phyloP scores from a whole-genome alignment of 106 monocot genomes.

The Alisma plantagoaquatica region DNA sequence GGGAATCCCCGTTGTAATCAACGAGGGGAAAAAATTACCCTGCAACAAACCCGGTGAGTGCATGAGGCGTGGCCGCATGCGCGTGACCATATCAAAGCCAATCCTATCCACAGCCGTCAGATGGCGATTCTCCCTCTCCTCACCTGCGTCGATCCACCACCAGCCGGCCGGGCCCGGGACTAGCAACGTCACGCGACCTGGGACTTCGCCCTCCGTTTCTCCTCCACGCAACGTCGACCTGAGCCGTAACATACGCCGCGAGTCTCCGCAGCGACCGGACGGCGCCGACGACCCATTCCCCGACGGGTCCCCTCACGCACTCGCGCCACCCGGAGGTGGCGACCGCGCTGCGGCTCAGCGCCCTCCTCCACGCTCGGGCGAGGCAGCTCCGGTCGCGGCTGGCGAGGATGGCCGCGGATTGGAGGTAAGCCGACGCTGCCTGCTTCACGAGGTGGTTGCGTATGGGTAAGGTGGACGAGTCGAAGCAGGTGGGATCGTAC shows the following conservation, averaged over 20 bases:
- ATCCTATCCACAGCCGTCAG: no score
- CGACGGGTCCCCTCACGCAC: slow-evolving; percentile 2
- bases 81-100: no score
- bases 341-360: background rate
- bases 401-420: slow-evolving; percentile 37
- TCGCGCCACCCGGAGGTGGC: slow-evolving; percentile 8
- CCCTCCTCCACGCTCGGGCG: slow-evolving; percentile 19
- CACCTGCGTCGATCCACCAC: no score
- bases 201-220: background rate
- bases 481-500: background rate
- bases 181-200: slow-evolving; percentile 2
- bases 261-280: slow-evolving; percentile 2
- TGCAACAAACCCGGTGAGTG: no score
- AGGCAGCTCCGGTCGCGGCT: slow-evolving; percentile 33
- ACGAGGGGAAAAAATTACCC: no score
- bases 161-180: no score
- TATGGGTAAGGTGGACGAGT: slow-evolving; percentile 34
- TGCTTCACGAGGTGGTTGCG: slow-evolving; percentile 58
- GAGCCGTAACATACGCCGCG: background rate
- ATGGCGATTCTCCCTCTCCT: no score
- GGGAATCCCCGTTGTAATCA: no score
- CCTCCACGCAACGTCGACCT: background rate
- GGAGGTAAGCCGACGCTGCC: slow-evolving; percentile 56
- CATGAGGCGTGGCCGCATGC: no score
- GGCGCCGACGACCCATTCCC: slow-evolving; percentile 5